Base-by-base conservation (phyloP, 148 eudicot genomes). In the Nepenthes gracilis region DNA sequence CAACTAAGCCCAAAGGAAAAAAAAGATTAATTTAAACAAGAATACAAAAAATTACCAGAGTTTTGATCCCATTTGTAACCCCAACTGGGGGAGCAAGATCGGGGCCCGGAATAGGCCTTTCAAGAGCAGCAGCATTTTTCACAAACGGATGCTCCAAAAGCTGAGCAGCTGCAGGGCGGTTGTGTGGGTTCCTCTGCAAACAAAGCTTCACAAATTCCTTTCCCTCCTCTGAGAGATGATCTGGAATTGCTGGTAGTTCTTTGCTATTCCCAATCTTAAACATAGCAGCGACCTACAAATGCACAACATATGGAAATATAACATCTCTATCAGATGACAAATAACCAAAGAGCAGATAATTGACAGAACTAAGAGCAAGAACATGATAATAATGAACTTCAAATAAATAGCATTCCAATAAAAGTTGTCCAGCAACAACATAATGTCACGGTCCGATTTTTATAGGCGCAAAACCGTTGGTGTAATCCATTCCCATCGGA, bases 201-300 rank as follows among this genome's bases (percentile, higher is more conserved):
- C 95, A 87, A 56, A 5, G 68, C 67, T 54, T 57, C 43, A 87
- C 77, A 57, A 87, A 87, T 70, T 82, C 80, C 61, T 74, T 81
- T 33, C 83, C 87, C 14, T 80, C 87, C 55, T 64, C 69, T n/a
- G 95, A 84, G 43, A 87, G 80, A 66, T 76, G 77, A 67, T 76
- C 75, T 2, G 95, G 95, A 37, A 80, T 67, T 47, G 67, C 64
- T 52, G 95, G 95, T 68, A 73, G 80, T 68, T 87, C 95, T 64
- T 78, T 87, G 80, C 90, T 82, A 66, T 84, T 76, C 36, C 90
- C 95, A 40, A 87, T 79, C 72, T 84, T 87, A 59, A 84, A 87
- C 61, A 87, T 50, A 55, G 95, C 95, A 9, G 90, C 87, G 69
- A 84, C 87, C 95, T 87, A 55, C 61, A 47, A 61, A 23, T 43